Evolutionary conservation across 257 asterid species (phyloP).

Genomic region (Solanum appendiculatum): DNA sequence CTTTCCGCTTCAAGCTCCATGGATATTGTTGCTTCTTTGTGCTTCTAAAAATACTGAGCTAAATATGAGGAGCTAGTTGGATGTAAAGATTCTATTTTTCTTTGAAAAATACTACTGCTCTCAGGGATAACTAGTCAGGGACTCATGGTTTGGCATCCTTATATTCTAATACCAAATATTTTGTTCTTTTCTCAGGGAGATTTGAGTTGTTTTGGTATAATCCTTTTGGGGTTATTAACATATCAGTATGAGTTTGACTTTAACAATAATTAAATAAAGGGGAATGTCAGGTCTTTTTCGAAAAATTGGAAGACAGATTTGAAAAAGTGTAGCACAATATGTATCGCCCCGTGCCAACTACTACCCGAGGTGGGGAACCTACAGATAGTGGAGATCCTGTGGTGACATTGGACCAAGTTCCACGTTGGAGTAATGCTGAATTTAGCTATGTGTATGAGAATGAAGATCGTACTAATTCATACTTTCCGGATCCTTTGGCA

Average conservation of each 20-base stretch:
- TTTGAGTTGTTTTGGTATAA: background rate
- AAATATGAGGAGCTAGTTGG: background rate
- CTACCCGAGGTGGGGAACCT: constrained; percentile 62
- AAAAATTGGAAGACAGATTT: constrained; percentile 16
- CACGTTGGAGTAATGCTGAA: constrained; percentile 75
- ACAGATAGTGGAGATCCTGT: constrained; percentile 69
- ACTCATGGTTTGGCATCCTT: background rate
- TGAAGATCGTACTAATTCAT: constrained; percentile 44
- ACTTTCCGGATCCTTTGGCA: constrained; percentile 64
- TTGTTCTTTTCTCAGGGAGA: background rate
- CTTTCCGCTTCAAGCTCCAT: background rate
- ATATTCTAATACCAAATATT: background rate
- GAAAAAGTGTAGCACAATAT: constrained; percentile 24
- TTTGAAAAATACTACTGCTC: background rate
- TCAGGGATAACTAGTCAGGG: background rate
- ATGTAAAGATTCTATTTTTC: background rate
- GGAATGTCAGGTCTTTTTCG: background rate
- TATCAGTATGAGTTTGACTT: background rate
- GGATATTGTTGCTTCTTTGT: background rate
- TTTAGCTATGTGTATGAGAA: constrained; percentile 46
- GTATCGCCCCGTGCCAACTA: constrained; percentile 45
- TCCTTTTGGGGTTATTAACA: background rate
- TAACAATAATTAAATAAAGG: background rate
- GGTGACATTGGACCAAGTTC: constrained; percentile 73
- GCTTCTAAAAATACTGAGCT: background rate